Percentiles rank a stretch among this genome's conserved stretches.
These are phyloP conservation scores for Aphanomyces stellatus DNA, from an alignment of 352 stramenopile genomes.

Conservation along the genomic window DNA sequence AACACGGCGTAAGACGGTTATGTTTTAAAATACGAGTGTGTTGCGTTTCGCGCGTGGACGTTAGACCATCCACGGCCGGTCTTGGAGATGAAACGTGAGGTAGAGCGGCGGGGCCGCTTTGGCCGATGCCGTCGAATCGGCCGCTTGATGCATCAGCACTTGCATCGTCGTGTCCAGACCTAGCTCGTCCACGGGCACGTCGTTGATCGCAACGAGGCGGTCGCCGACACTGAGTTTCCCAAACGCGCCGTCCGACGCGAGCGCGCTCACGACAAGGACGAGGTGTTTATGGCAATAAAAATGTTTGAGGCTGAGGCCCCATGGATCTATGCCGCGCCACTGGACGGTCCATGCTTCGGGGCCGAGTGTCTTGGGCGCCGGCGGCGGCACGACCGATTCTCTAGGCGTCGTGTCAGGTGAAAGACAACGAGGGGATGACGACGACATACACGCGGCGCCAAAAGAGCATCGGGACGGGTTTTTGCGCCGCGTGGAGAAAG, in stretches of 20 bases:
- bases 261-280: slow-evolving; percentile 43
- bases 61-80: not conserved
- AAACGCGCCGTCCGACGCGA: slow-evolving; percentile 44
- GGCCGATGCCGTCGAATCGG: too few species aligned
- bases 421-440: not conserved
- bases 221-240: slow-evolving; percentile 62
- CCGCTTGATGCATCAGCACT: too few species aligned
- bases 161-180: not conserved
- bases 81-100: not conserved
- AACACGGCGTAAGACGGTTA: slow-evolving; percentile 15
- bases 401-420: too few species aligned
- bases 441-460: not conserved
- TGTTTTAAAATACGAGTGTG: too few species aligned
- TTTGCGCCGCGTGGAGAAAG: slow-evolving; percentile 8
- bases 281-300: not conserved
- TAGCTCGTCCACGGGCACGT: slow-evolving; percentile 31
- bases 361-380: not conserved
- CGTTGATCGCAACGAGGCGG: slow-evolving; percentile 63
- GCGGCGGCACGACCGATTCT: too few species aligned
- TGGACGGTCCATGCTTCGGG: not conserved
- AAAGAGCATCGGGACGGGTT: slow-evolving; percentile 13
- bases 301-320: not conserved
- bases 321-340: not conserved
- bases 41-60: not conserved
- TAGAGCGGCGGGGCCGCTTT: not conserved